phyloP scores from a whole-genome alignment of 192 early-diverging fungal species.

The Backusella psychrophila region DNA sequence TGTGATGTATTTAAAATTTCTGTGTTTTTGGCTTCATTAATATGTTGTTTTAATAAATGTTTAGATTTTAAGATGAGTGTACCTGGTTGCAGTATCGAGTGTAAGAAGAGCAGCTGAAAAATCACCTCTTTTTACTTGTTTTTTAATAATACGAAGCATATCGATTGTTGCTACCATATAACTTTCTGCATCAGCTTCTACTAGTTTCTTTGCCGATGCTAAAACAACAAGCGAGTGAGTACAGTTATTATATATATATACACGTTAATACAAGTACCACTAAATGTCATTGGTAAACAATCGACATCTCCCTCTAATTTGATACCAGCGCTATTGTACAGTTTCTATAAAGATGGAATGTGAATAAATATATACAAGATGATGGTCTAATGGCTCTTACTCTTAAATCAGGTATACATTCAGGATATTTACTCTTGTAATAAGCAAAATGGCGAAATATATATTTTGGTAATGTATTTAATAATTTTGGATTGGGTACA shows the following conservation, averaged over 20 bases:
- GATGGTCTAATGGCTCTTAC: slow-evolving; percentile 18
- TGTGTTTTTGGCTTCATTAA: not conserved
- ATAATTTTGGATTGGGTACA: slow-evolving; percentile 41
- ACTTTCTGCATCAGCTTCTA: slow-evolving; percentile 20
- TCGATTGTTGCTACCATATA: slow-evolving; percentile 23
- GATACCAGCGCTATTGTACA: slow-evolving; percentile 16
- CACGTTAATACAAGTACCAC: not conserved
- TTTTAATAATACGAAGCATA: slow-evolving; percentile 13
- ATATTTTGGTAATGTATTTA: slow-evolving; percentile 68
- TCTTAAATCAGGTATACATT: slow-evolving; percentile 60
- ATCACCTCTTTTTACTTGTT: slow-evolving; percentile 14
- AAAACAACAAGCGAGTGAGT: not conserved
- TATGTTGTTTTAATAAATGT: not conserved
- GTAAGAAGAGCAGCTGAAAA: slow-evolving; percentile 21
- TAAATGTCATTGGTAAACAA: slow-evolving; percentile 15
- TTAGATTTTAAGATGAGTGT: not conserved
- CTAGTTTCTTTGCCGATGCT: slow-evolving; percentile 7
- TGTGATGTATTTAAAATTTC: slow-evolving; percentile 46
- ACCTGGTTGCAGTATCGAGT: slow-evolving; percentile 28
- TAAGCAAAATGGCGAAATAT: slow-evolving; percentile 75
- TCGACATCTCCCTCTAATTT: slow-evolving; percentile 19
- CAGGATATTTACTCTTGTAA: slow-evolving; percentile 66
- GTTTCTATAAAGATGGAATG: not conserved
- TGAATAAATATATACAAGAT: not conserved
- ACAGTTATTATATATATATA: not conserved